phyloP scores from a whole-genome alignment of 208 protist species.

The Trypanosoma brucei region DNA sequence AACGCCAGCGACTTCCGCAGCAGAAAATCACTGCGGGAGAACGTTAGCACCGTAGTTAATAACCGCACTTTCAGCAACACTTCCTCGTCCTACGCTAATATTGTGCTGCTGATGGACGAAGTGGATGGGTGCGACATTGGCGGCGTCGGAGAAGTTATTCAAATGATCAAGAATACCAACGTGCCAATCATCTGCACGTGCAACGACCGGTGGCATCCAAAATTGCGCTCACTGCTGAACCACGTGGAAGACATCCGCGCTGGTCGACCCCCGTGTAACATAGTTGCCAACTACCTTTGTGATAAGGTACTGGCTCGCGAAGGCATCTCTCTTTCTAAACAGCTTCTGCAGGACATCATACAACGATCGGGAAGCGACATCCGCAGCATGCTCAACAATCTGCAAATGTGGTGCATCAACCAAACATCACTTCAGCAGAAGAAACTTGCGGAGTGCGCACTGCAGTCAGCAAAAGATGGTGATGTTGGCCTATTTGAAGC shows the following conservation, averaged over 20 bases:
- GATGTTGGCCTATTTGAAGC: conserved; percentile 91
- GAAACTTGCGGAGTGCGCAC: conserved; percentile 53
- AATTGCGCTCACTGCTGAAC: conserved; percentile 93
- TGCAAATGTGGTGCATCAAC: conserved; percentile 92
- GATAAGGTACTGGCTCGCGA: conserved; percentile 90
- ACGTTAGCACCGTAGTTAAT: conserved; percentile 62
- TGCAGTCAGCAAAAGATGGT: conserved; percentile 87
- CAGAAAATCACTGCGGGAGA: conserved; percentile 86
- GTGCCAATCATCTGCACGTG: conserved; percentile 99
- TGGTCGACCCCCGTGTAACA: conserved; percentile 74
- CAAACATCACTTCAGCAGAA: conserved; percentile 51
- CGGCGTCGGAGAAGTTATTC: conserved; percentile 94
- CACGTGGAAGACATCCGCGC: conserved; percentile 96
- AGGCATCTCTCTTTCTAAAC: conserved; percentile 76
- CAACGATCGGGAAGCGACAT: conserved; percentile 93
- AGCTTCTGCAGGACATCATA: conserved; percentile 87
- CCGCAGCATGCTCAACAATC: conserved; percentile 93
- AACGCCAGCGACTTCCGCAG: conserved; percentile 98
- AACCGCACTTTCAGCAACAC: conserved; percentile 77
- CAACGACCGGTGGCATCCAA: conserved; percentile 95
- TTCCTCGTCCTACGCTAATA: conserved; percentile 62
- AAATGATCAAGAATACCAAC: conserved; percentile 91
- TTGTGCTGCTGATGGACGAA: conserved; percentile 98
- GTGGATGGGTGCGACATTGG: conserved; percentile 99
- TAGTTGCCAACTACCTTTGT: conserved; percentile 85